These are phyloP conservation scores for Backusella luteola DNA, from an alignment of 192 early-diverging fungal species.

Conservation along the genomic window DNA sequence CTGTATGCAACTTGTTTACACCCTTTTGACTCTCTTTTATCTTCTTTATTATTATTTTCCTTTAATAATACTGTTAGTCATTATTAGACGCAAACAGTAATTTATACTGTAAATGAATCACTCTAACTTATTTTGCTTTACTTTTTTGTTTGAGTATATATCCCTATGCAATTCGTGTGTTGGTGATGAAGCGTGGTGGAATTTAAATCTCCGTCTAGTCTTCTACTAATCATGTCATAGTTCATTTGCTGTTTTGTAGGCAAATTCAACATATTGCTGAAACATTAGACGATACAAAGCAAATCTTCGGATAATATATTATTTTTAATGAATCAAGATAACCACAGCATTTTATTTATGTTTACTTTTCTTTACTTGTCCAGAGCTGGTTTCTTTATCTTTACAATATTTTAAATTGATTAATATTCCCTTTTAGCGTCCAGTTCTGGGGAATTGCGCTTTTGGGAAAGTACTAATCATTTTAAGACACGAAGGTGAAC, in stretches of 20 bases:
- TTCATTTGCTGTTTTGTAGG: background rate
- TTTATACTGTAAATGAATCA: background rate
- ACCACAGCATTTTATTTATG: background rate
- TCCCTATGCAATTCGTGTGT: background rate
- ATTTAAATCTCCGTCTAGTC: constrained; percentile 3
- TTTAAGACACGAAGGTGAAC: background rate
- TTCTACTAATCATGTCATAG: background rate
- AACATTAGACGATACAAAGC: background rate
- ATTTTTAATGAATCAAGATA: background rate
- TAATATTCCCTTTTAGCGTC: background rate
- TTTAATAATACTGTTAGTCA: background rate
- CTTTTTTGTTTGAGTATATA: background rate
- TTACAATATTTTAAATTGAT: background rate
- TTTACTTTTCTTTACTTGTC: background rate
- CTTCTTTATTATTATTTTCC: background rate
- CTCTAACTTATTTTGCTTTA: background rate
- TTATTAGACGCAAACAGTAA: background rate
- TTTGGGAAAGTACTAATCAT: background rate
- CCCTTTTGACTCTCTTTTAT: background rate
- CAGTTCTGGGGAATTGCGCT: background rate
- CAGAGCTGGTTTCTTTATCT: background rate
- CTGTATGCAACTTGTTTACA: background rate
- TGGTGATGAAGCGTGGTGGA: background rate
- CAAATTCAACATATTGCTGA: background rate
- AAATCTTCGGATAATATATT: background rate